A percentile compares a stretch with the other conserved stretches of the same genome.
Evolutionary conservation across 1,284 basidiomycete species (phyloP).

Genomic region (Singerocomus inundabilis): DNA sequence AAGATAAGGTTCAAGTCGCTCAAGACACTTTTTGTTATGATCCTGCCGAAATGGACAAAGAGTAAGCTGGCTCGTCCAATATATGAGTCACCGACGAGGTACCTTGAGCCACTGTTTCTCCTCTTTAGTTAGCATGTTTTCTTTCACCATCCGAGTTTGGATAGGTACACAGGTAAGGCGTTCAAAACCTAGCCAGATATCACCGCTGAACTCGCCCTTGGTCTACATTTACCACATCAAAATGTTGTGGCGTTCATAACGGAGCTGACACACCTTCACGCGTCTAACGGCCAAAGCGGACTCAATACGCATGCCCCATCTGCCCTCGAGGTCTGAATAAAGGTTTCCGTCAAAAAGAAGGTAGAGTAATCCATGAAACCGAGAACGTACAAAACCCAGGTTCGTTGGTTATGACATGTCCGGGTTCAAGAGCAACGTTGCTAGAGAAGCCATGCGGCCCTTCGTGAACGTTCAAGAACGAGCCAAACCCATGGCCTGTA

Average conservation of each 20-base stretch:
- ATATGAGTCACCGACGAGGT: constrained; percentile 14
- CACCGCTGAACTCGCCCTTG: constrained; percentile 68
- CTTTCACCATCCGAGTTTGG: constrained; percentile 88
- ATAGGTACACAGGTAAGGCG: constrained; percentile 92
- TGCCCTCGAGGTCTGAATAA: constrained; percentile 68
- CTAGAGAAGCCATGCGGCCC: constrained; percentile 72
- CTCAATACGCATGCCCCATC: constrained; percentile 91
- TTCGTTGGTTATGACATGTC: constrained; percentile 87
- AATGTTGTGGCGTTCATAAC: constrained; percentile 1
- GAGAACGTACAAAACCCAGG: constrained; percentile 73
- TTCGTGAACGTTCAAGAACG: constrained; percentile 79
- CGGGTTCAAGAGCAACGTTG: constrained; percentile 67
- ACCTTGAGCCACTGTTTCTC: constrained; percentile 92
- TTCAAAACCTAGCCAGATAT: constrained; percentile 84
- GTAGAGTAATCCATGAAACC: constrained; percentile 16
- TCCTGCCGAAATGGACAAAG: constrained; percentile 42
- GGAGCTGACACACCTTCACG: constrained; percentile 52
- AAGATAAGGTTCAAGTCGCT: constrained; percentile 70
- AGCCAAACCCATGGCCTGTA: constrained; percentile 81
- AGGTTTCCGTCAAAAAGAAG: constrained; percentile 12
- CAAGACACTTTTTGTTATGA: constrained; percentile 81
- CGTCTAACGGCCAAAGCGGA: constrained; percentile 72
- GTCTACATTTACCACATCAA: constrained; percentile 43
- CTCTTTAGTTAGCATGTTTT: constrained; percentile 76
- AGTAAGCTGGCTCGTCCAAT: constrained; percentile 1